Evolutionary conservation across 257 asterid genomes (phyloP).

Genomic region (Echites panduratus): DNA sequence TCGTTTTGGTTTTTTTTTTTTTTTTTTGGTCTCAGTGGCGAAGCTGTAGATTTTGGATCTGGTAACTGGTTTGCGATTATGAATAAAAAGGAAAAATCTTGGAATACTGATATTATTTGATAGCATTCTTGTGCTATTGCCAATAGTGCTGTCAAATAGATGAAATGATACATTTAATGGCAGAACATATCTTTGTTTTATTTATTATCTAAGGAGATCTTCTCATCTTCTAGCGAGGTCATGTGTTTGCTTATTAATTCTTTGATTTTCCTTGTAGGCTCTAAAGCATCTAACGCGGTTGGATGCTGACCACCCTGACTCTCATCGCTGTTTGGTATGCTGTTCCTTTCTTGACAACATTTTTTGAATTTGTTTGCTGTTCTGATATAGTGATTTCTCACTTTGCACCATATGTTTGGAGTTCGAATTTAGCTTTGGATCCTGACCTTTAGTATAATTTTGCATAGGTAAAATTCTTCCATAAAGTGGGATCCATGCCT

Average conservation of each 20-base stretch:
- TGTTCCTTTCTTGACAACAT: conserved; percentile 6
- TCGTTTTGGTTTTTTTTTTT: neutral
- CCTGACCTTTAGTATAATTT: conserved; percentile 9
- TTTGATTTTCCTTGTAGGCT: conserved; percentile 50
- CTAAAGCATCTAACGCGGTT: conserved; percentile 71
- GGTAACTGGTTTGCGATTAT: neutral
- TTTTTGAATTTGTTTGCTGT: neutral
- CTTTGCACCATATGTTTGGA: conserved; percentile 1
- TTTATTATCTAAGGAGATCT: neutral
- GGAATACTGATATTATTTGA: neutral
- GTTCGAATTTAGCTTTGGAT: conserved; percentile 6
- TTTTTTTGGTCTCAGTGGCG: neutral
- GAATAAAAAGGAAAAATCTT: neutral
- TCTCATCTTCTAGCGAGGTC: neutral
- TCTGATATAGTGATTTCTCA: neutral
- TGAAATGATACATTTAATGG: neutral
- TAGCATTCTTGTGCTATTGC: neutral
- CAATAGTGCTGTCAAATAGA: neutral
- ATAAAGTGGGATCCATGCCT: conserved; percentile 65
- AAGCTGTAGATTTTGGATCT: neutral
- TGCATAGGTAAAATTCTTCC: conserved; percentile 74
- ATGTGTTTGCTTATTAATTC: neutral
- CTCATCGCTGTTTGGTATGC: conserved; percentile 86
- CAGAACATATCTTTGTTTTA: neutral
- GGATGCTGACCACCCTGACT: conserved; percentile 70